Base-by-base conservation (phyloP, 306 rosid genomes). In the Sesbania bispinosa region DNA sequence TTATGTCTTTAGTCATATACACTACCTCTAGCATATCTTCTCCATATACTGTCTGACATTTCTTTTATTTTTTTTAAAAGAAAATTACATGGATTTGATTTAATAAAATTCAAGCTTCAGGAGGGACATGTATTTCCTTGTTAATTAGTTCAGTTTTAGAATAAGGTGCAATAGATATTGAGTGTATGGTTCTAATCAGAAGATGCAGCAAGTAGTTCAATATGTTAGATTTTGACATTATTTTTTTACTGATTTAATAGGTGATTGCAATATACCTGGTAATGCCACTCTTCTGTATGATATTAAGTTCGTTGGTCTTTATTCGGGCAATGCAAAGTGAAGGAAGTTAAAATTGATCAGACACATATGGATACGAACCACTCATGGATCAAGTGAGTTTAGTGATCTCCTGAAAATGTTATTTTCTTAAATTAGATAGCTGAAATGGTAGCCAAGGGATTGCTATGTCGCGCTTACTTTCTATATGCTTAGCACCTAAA, bases 181-280 rank as follows among this genome's bases (percentile, higher is more conserved):
- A 30, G 29, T 24, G 23, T 19, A 39, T 43, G 27, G 41, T 63
- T 30, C 10, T 38, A 29, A 29, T 61, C 69, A 16, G 70, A 51
- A 46, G 53, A 71, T 42, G 63, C 11, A 10, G 32, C 23, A 1
- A 45, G 62, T 74, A 21, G 5, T 50, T 57, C 58, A 73, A 33
- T 7, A 51, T 62, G 53, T 61, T 78, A 48, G 62, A 80, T 48
- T 46, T 62, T 84, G 33, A 85, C 77, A 33, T 23, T 35, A n/a
- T 33, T 21, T 20, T 73, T 11, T 46, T 47, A 15, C 58, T 73
- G 72, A 48, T 80, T 76, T 35, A 72, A 38, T 75, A 94, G 99
- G 99, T 79, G 99, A 94, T 82, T 94, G 97, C 86, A 91, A 91
- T 65, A 83, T 91, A 80, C 97, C 97, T 6, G 96, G 84, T 61